Evolutionary conservation across 192 early-diverging fungal genomes (phyloP).

Genomic region (Spinellus fusiger): DNA sequence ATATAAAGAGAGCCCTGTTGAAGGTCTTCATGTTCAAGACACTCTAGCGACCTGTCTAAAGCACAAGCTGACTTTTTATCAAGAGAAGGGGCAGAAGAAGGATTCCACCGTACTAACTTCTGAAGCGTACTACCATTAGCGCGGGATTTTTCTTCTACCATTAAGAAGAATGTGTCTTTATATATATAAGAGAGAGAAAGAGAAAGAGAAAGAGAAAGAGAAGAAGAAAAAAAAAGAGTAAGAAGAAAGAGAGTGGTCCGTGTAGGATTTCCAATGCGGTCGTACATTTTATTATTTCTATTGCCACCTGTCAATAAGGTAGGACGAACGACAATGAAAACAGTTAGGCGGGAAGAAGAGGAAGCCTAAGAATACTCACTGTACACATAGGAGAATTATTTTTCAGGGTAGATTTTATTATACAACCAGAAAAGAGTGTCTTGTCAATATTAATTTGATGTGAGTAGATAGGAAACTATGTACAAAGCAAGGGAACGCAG

Average conservation of each 20-base stretch:
- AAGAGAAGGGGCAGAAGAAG: background rate
- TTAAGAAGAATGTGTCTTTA: background rate
- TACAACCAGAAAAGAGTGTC: too few relatives aligned
- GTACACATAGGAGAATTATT: too few relatives aligned
- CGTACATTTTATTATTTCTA: too few relatives aligned
- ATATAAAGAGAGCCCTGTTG: conserved; percentile 26
- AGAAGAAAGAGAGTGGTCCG: background rate
- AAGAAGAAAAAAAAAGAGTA: background rate
- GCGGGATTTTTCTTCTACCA: background rate
- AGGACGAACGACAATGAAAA: too few relatives aligned
- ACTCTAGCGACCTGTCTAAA: conserved; percentile 12
- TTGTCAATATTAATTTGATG: too few relatives aligned
- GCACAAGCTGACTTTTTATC: background rate
- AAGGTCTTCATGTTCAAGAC: conserved; percentile 21
- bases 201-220: background rate
- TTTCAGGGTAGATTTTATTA: too few relatives aligned
- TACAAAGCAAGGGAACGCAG: background rate
- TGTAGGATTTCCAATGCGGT: too few relatives aligned
- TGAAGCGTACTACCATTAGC: background rate
- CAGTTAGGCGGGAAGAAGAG: too few relatives aligned
- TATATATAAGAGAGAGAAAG: background rate
- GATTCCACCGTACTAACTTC: conserved; percentile 8
- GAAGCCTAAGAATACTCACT: too few relatives aligned
- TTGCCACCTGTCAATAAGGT: too few relatives aligned
- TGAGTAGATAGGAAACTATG: too few relatives aligned